A percentile compares a stretch with the other conserved stretches of the same genome.
These are phyloP conservation scores for Pecoramyces ruminantium DNA, from an alignment of 192 early-diverging fungal species.

Conservation along the genomic window DNA sequence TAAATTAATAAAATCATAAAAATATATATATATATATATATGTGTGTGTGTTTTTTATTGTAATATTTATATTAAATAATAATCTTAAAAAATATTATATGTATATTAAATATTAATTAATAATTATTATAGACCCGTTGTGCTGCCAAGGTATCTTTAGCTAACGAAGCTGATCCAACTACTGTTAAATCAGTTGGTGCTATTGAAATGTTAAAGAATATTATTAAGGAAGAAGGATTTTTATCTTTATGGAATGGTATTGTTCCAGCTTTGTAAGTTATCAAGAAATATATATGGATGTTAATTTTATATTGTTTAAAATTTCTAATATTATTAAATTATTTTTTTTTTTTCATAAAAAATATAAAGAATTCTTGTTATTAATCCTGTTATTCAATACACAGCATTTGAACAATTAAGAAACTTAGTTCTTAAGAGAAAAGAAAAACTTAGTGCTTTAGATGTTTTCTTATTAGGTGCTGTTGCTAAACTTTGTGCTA, in stretches of 20 bases:
- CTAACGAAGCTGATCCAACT: slow-evolving; percentile 25
- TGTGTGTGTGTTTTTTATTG: too few relatives aligned
- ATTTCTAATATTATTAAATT: too few relatives aligned
- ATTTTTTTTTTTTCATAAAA: too few relatives aligned
- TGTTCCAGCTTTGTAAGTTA: slow-evolving; percentile 58
- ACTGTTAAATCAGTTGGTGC: slow-evolving; percentile 12
- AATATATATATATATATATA: too few relatives aligned
- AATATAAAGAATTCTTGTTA: slow-evolving; percentile 57
- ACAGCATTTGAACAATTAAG: slow-evolving; percentile 94
- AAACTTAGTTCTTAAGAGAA: slow-evolving; percentile 33
- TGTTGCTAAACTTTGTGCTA: slow-evolving; percentile 85
- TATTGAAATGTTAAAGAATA: slow-evolving; percentile 28
- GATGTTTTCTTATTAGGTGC: slow-evolving; percentile 97
- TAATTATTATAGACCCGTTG: slow-evolving; percentile 46
- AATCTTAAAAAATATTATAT: too few relatives aligned
- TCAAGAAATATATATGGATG: too few relatives aligned
- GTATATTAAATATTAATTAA: too few relatives aligned
- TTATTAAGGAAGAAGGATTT: slow-evolving; percentile 77
- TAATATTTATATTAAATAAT: too few relatives aligned
- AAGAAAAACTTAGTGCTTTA: slow-evolving; percentile 20
- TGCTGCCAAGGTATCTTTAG: slow-evolving; percentile 51
- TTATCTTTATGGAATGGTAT: slow-evolving; percentile 81
- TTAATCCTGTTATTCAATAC: slow-evolving; percentile 99
- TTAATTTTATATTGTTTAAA: too few relatives aligned
- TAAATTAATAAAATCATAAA: too few relatives aligned